phyloP scores from a whole-genome alignment of 2,329 filamentous ascomycete genomes.

The Zasmidium citrigriseum region DNA sequence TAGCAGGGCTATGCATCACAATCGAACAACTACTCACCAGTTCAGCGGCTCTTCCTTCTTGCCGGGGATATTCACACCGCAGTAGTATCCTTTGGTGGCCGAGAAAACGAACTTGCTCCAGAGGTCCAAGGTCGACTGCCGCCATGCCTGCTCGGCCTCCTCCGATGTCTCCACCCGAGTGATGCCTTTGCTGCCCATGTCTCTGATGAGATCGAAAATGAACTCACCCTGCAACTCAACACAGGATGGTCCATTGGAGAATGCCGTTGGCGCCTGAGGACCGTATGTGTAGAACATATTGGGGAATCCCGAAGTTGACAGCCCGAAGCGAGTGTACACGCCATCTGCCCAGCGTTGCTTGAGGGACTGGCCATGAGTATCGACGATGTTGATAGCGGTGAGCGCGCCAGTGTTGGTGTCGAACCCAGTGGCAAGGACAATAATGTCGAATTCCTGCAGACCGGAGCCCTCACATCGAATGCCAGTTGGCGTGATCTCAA shows the following conservation, averaged over 20 bases:
- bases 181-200: constrained; percentile 14
- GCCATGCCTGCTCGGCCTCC: constrained; percentile 33
- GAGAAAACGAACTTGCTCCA: constrained; percentile 41
- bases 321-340: constrained; percentile 41
- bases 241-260: constrained; percentile 40
- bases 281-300: constrained; percentile 41
- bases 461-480: constrained; percentile 41
- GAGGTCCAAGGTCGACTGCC: constrained; percentile 38
- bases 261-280: constrained; percentile 46
- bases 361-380: constrained; percentile 35
- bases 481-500: constrained; percentile 37
- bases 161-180: constrained; percentile 28
- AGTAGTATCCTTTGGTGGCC: constrained; percentile 32
- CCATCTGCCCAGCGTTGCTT: constrained; percentile 25
- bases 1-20: too few species aligned
- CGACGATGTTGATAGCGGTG: constrained; percentile 35
- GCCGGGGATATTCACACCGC: constrained; percentile 44
- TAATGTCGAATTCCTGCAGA: constrained; percentile 42
- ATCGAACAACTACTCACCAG: not conserved
- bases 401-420: constrained; percentile 37
- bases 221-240: constrained; percentile 40
- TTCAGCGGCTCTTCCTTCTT: constrained; percentile 40
- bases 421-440: constrained; percentile 45
- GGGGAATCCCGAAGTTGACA: constrained; percentile 25
- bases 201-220: constrained; percentile 26